Conservation (phyloP, 257 asterid genomes). For the Thymus mandschuricus region DNA sequence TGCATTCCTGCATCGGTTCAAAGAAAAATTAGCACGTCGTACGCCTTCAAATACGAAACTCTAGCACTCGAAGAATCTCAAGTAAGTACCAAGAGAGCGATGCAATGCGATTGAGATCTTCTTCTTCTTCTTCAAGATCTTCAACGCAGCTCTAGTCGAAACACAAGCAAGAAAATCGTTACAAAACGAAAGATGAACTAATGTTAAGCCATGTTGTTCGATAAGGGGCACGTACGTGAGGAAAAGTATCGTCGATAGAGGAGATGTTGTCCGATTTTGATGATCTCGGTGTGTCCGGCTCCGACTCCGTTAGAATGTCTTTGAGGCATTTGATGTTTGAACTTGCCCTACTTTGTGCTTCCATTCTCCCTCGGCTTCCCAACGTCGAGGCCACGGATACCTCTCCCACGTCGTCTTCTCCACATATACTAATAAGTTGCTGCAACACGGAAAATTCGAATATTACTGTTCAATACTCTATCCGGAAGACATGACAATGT, state of each 20-base stretch:
- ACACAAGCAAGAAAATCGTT: conserved; percentile 17
- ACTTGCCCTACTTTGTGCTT: conserved; percentile 34
- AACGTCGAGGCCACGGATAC: not conserved
- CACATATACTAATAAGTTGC: not conserved
- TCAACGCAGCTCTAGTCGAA: conserved; percentile 48
- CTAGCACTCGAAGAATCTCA: not conserved
- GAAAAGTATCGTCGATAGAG: conserved; percentile 42
- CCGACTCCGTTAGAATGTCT: conserved; percentile 77
- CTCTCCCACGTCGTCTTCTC: conserved; percentile 32
- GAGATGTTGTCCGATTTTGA: conserved; percentile 41
- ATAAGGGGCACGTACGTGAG: conserved; percentile 46
- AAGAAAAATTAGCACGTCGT: not conserved
- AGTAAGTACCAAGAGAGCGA: conserved; percentile 32
- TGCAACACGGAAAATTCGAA: not conserved
- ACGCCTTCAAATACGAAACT: not conserved
- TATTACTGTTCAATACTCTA: not conserved
- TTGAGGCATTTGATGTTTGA: conserved; percentile 62
- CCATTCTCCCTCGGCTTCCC: conserved; percentile 31
- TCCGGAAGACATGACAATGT: too few relatives aligned
- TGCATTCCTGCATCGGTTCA: conserved; percentile 41
- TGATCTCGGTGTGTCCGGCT: conserved; percentile 58
- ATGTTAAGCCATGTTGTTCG: not conserved
- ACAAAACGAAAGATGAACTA: not conserved
- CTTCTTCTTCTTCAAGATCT: conserved; percentile 37
- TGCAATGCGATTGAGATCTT: conserved; percentile 39